Conservation (phyloP, 2,329 filamentous ascomycete species). For the Raffaelea ambrosiae region DNA sequence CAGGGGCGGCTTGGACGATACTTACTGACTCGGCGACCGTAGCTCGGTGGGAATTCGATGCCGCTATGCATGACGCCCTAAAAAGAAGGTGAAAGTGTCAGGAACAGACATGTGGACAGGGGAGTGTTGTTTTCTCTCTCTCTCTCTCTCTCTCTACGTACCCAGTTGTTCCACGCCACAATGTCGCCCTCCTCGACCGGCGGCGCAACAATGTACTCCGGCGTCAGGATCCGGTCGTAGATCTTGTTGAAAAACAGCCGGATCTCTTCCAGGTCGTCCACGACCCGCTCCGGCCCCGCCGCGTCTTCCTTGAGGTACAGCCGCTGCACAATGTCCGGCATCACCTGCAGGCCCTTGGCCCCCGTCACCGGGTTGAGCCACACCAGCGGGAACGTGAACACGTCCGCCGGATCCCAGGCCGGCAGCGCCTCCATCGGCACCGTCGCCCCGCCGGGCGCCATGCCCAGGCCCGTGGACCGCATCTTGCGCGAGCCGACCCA, state of each 20-base stretch:
- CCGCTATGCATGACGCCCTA: conserved; percentile 28
- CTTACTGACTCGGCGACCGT: not conserved
- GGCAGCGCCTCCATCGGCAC: conserved; percentile 1
- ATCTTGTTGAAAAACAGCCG: conserved; percentile 24
- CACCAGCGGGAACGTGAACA: conserved; percentile 34
- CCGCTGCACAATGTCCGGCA: conserved; percentile 29
- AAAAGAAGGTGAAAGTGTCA: not conserved
- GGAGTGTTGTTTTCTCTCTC: too few species aligned
- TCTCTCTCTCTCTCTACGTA: too few species aligned
- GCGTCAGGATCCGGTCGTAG: conserved; percentile 28
- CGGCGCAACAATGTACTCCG: conserved; percentile 31
- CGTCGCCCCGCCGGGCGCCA: not conserved
- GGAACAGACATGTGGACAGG: not conserved
- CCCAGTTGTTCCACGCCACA: conserved; percentile 30
- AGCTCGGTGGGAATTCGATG: conserved; percentile 27
- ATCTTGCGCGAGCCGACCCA: not conserved
- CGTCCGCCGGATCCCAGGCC: not conserved
- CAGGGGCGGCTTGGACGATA: too few species aligned
- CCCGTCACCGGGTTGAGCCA: conserved; percentile 33
- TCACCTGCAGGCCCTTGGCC: conserved; percentile 31
- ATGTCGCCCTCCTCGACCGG: conserved; percentile 31
- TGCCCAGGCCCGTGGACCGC: not conserved
- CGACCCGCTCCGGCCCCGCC: conserved; percentile 21
- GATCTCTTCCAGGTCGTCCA: conserved; percentile 30
- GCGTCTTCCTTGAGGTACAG: conserved; percentile 25